Percentiles rank a stretch among this genome's conserved stretches.
These are phyloP conservation scores for Strobilomyces confusus DNA, from an alignment of 768 basidiomycete genomes.

Conservation along the genomic window DNA sequence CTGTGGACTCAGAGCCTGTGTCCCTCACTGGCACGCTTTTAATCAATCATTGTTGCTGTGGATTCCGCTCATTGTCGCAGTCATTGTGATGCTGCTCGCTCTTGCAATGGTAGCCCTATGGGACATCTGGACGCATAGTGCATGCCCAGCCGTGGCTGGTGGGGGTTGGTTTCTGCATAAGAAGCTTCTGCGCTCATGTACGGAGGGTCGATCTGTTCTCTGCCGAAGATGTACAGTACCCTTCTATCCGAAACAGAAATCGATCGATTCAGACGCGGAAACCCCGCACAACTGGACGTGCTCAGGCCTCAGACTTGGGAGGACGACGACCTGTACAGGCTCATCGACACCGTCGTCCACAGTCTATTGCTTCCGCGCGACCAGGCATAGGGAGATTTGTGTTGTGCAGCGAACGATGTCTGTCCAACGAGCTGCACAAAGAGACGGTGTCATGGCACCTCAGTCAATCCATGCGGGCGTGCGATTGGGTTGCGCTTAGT, in stretches of 20 bases:
- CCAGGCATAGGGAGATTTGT: conserved; percentile 16
- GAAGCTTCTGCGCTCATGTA: conserved; percentile 15
- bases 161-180: conserved; percentile 23
- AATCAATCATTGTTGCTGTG: neutral
- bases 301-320: neutral
- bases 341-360: conserved; percentile 14
- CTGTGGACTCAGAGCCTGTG: too few relatives aligned
- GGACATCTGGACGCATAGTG: conserved; percentile 13
- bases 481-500: conserved; percentile 1
- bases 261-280: neutral
- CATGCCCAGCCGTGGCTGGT: conserved; percentile 20
- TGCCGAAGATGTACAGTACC: conserved; percentile 19
- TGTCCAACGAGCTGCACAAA: neutral
- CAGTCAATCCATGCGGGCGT: too few relatives aligned
- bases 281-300: neutral
- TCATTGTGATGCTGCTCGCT: conserved; percentile 13
- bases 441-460: too few relatives aligned
- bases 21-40: too few relatives aligned
- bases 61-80: neutral
- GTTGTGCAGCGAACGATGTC: conserved; percentile 21
- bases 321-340: conserved; percentile 17
- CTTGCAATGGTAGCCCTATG: conserved; percentile 15
- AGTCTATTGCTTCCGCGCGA: conserved; percentile 15
- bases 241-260: conserved; percentile 3
- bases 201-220: conserved; percentile 7